Conservation (phyloP, 2,329 filamentous ascomycete genomes). For the Aspergillus sp. region DNA sequence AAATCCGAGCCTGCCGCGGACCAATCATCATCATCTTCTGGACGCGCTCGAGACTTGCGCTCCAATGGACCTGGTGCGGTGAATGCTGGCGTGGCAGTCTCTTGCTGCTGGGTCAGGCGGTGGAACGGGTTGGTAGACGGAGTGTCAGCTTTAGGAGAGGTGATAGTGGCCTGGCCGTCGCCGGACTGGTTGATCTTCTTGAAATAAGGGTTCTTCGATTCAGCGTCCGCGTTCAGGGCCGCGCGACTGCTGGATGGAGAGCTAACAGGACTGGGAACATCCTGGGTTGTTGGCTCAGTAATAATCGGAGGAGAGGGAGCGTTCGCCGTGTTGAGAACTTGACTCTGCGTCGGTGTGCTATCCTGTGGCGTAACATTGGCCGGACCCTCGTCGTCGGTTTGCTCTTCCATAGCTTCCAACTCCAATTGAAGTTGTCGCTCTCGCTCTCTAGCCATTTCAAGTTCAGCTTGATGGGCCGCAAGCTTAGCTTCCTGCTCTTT, state of each 20-base stretch:
- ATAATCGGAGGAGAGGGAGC: slow-evolving; percentile 29
- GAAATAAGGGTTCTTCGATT: slow-evolving; percentile 95
- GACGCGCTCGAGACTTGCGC: slow-evolving; percentile 54
- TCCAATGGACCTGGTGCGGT: slow-evolving; percentile 49
- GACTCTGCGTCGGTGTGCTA: slow-evolving; percentile 59
- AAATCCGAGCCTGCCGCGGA: slow-evolving; percentile 74
- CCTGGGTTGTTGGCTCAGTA: slow-evolving; percentile 35
- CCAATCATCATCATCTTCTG: slow-evolving; percentile 77
- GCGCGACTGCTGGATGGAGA: slow-evolving; percentile 52
- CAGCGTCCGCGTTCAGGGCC: slow-evolving; percentile 61
- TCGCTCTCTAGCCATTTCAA: slow-evolving; percentile 85
- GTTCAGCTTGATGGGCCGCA: slow-evolving; percentile 81
- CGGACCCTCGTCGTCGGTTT: slow-evolving; percentile 77
- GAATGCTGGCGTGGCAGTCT: slow-evolving; percentile 52
- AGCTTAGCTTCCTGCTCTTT: slow-evolving; percentile 86
- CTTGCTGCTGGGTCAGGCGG: slow-evolving; percentile 70
- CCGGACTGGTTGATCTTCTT: slow-evolving; percentile 76
- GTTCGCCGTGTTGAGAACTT: slow-evolving; percentile 46
- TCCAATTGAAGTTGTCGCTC: slow-evolving; percentile 88
- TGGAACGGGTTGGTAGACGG: slow-evolving; percentile 96
- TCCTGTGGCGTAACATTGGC: slow-evolving; percentile 66
- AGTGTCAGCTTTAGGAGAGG: slow-evolving; percentile 46
- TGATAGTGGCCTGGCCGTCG: slow-evolving; percentile 49
- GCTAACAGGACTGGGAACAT: slow-evolving; percentile 50
- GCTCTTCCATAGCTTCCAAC: slow-evolving; percentile 74